Evolutionary conservation across 495 filamentous ascomycete genomes (phyloP).

Genomic region (Podospora comata): DNA sequence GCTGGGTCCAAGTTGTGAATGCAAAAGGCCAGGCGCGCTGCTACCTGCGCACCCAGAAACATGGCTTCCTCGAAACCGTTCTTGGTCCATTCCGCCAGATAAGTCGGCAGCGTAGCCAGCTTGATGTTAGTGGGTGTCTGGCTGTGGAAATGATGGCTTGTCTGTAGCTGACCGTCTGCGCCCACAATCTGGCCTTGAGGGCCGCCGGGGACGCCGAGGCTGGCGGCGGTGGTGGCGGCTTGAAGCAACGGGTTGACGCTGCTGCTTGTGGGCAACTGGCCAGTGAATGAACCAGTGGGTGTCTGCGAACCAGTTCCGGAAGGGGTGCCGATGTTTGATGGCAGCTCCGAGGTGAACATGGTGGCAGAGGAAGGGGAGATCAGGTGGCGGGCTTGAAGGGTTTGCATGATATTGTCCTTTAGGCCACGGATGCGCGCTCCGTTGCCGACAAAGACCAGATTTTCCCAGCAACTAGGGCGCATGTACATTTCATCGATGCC

Average conservation of each 20-base stretch:
- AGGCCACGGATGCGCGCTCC: slow-evolving; percentile 81
- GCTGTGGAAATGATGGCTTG: slow-evolving; percentile 68
- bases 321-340: slow-evolving; percentile 85
- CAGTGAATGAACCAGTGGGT: slow-evolving; percentile 62
- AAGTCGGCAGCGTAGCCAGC: slow-evolving; percentile 71
- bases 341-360: slow-evolving; percentile 95
- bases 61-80: slow-evolving; percentile 71
- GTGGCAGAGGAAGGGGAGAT: slow-evolving; percentile 87
- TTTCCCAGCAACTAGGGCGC: slow-evolving; percentile 85
- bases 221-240: slow-evolving; percentile 76
- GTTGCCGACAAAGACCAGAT: slow-evolving; percentile 81
- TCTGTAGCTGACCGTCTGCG: slow-evolving; percentile 32
- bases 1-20: slow-evolving; percentile 46
- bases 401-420: slow-evolving; percentile 78
- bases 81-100: slow-evolving; percentile 93
- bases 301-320: slow-evolving; percentile 89
- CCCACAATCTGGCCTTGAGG: slow-evolving; percentile 22
- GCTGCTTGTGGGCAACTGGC: slow-evolving; percentile 50
- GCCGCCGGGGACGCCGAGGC: slow-evolving; percentile 53
- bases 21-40: slow-evolving; percentile 68
- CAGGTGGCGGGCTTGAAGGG: slow-evolving; percentile 75
- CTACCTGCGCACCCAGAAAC: slow-evolving; percentile 78
- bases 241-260: slow-evolving; percentile 89
- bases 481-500: slow-evolving; percentile 73
- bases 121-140: slow-evolving; percentile 90